These are phyloP conservation scores for Coprinopsis marcescibilis DNA, from an alignment of 768 basidiomycete genomes.

Conservation along the genomic window DNA sequence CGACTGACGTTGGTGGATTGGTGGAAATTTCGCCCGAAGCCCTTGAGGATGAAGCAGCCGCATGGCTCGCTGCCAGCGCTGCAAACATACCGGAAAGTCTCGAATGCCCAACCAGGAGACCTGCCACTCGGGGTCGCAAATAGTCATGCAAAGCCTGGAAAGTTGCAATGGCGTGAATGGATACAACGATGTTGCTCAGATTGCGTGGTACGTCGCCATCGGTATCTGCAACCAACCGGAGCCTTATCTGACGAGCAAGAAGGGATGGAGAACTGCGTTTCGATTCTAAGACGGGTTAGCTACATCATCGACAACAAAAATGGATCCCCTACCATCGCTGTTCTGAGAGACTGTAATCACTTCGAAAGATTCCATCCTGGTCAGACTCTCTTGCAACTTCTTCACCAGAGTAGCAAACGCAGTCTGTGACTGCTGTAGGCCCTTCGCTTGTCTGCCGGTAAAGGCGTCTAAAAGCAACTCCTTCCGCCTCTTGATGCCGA, in stretches of 20 bases:
- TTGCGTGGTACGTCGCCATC: constrained; percentile 84
- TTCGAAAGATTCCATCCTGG: constrained; percentile 93
- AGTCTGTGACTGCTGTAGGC: constrained; percentile 39
- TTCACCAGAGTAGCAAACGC: constrained; percentile 81
- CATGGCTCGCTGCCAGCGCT: constrained; percentile 75
- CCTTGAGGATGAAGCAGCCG: constrained; percentile 38
- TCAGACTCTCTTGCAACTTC: constrained; percentile 92
- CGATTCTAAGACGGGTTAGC: constrained; percentile 49
- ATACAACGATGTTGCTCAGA: constrained; percentile 87
- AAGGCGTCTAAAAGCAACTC: constrained; percentile 80
- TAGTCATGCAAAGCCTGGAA: constrained; percentile 98
- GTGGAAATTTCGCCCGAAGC: constrained; percentile 28
- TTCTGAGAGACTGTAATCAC: constrained; percentile 85
- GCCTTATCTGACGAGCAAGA: constrained; percentile 86
- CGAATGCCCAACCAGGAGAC: constrained; percentile 54
- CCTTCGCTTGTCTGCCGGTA: constrained; percentile 45
- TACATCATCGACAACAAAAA: constrained; percentile 3
- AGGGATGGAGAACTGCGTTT: constrained; percentile 87
- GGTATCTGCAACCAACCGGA: constrained; percentile 85
- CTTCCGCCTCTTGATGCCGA: constrained; percentile 58
- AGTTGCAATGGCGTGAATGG: constrained; percentile 96
- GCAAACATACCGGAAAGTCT: constrained; percentile 87
- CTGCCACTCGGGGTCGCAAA: constrained; percentile 83
- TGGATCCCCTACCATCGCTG: constrained; percentile 56
- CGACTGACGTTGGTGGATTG: constrained; percentile 20